These are phyloP conservation scores for Perkinsus marinus DNA, from an alignment of 169 alveolate species.

Conservation along the genomic window DNA sequence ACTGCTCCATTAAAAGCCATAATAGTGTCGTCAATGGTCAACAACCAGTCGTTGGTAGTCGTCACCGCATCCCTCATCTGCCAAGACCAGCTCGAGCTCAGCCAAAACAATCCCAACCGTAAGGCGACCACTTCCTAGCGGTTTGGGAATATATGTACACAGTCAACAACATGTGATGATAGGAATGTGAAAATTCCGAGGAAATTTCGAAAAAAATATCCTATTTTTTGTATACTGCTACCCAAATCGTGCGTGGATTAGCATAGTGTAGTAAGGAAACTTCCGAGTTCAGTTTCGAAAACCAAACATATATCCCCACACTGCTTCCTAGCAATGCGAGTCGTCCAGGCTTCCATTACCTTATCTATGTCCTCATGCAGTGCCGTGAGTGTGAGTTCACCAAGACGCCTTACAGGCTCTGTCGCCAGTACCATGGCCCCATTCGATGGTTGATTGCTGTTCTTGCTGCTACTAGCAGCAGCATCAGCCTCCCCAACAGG, in stretches of 20 bases:
- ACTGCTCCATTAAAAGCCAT: not conserved
- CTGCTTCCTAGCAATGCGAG: not conserved
- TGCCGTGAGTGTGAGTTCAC: not conserved
- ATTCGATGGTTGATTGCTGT: not conserved
- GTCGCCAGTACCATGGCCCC: not conserved
- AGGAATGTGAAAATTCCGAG: too few relatives aligned
- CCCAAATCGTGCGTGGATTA: too few relatives aligned
- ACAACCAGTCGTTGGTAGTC: not conserved
- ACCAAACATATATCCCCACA: not conserved
- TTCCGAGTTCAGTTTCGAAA: too few relatives aligned
- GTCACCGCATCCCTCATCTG: not conserved
- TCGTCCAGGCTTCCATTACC: not conserved
- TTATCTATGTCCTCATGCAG: not conserved
- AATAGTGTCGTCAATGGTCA: not conserved
- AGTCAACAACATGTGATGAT: too few relatives aligned
- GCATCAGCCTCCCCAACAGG: not conserved
- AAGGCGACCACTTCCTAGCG: too few relatives aligned
- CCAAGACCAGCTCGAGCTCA: not conserved
- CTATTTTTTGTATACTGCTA: too few relatives aligned
- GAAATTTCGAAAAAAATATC: too few relatives aligned
- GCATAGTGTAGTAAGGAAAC: too few relatives aligned
- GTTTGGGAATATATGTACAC: too few relatives aligned
- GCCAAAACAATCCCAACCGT: not conserved
- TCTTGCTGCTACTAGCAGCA: not conserved
- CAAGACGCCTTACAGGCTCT: not conserved